Conservation (phyloP, 192 early-diverging fungal genomes). For the Rhizophagus clarus region DNA sequence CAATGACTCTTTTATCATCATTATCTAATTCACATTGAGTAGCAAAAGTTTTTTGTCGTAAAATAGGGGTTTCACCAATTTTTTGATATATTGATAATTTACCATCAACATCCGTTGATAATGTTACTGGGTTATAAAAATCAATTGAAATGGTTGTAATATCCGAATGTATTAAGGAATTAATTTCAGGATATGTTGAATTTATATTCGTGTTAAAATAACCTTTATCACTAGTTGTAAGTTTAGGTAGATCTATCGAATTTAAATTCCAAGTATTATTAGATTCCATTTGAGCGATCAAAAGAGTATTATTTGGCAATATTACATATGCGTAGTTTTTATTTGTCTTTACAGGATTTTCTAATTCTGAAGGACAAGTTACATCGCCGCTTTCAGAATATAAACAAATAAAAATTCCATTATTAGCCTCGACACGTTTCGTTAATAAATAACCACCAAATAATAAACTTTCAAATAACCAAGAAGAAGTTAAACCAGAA, state of each 20-base stretch:
- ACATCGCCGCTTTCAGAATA: background rate
- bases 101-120: background rate
- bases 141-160: background rate
- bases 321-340: background rate
- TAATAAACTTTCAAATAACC: background rate
- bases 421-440: background rate
- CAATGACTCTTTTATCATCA: background rate
- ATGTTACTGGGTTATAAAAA: background rate
- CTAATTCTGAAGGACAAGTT: background rate
- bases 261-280: background rate
- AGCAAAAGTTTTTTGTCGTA: slow-evolving; percentile 4
- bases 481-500: background rate
- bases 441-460: slow-evolving; percentile 4
- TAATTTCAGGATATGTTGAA: background rate
- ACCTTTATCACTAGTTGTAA: background rate
- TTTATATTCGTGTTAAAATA: slow-evolving; percentile 1
- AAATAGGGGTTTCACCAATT: background rate
- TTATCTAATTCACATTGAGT: background rate
- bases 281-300: background rate
- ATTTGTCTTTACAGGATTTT: background rate
- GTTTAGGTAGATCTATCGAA: background rate
- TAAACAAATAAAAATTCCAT: background rate
- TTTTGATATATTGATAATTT: slow-evolving; percentile 24
- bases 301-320: background rate
- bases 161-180: background rate